Evolutionary conservation across 1,284 basidiomycete genomes (phyloP), one percentile per base, ranked within the genome.

Genomic region (Singerocomus inundabilis): DNA sequence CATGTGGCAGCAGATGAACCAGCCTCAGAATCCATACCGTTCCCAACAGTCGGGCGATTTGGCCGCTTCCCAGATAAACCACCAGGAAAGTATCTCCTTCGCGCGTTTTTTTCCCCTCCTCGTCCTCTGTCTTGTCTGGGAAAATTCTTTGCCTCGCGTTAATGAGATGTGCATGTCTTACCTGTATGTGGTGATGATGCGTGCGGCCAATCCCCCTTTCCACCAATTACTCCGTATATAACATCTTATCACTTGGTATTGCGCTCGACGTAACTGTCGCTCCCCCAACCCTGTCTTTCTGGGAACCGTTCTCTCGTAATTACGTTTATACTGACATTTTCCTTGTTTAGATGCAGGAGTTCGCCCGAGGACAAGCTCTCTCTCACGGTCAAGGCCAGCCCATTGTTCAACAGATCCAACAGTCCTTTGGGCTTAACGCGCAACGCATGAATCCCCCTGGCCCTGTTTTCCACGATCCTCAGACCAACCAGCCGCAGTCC

Each of bases 1-100:
- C 55, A 70, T 77, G 59, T 85, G 82, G 81, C 75, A 77, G 65
- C 78, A 81, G 62, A 71, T 77, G 63, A 77, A 78, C 59, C 76
- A 78, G 55, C 68, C 72, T 34, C 74, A 72, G 58, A 70, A 70
- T 46, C 71, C 72, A 57, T 75, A 74, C 57, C 72, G 78, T 44
- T 58, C 66, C 4, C 73, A 72, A 50, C 71, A 68, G 57, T 69
- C 72, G 21, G 60, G 57, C 47, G 76, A 79, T 57, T 70, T 79
- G 58, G 62, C 65, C 36, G 46, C 63, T 24, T 57, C 66, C 24
- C 73, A 72, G 61, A 63, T 70, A 52, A 73, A 64, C 44, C 70
- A 71, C 29, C 79, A 79, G 78, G 81, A 75, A 54, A 68, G 76
- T 75, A 40, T 50, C 36, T 21, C 48, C 33, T 40, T 48, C 31